phyloP scores from a whole-genome alignment of 2,329 filamentous ascomycete genomes.

The Lachnellula subtilissima region DNA sequence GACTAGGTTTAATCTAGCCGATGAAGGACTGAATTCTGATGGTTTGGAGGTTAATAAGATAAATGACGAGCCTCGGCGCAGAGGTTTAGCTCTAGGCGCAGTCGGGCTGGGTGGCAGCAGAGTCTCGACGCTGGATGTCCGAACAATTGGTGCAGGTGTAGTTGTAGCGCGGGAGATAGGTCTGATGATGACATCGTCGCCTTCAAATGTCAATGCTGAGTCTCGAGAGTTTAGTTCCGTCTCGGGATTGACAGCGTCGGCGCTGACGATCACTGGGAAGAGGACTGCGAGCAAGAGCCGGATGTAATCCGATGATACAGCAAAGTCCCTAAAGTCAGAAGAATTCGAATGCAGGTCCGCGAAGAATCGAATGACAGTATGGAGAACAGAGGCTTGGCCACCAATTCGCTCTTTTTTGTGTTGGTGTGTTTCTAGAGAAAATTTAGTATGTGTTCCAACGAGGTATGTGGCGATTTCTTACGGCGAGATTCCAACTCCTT shows the following conservation, averaged over 20 bases:
- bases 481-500: conserved; percentile 52
- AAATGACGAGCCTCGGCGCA: conserved; percentile 84
- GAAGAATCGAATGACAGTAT: conserved; percentile 74
- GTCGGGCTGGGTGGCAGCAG: conserved; percentile 41
- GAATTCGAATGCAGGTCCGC: conserved; percentile 75
- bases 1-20: conserved; percentile 58
- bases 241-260: conserved; percentile 76
- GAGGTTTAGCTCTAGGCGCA: conserved; percentile 50
- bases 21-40: conserved; percentile 50
- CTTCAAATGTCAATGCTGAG: conserved; percentile 77
- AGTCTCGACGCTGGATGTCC: conserved; percentile 59
- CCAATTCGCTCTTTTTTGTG: conserved; percentile 46
- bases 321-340: conserved; percentile 74
- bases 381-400: conserved; percentile 62
- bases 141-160: conserved; percentile 62
- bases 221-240: conserved; percentile 83
- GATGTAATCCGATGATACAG: conserved; percentile 73
- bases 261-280: conserved; percentile 83
- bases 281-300: conserved; percentile 73
- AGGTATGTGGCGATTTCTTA: conserved; percentile 33
- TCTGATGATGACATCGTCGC: conserved; percentile 76
- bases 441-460: background rate
- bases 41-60: conserved; percentile 75
- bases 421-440: conserved; percentile 34
- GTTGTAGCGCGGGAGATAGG: conserved; percentile 48